Conservation (phyloP, 169 alveolate genomes). For the Plasmodium gaboni region DNA sequence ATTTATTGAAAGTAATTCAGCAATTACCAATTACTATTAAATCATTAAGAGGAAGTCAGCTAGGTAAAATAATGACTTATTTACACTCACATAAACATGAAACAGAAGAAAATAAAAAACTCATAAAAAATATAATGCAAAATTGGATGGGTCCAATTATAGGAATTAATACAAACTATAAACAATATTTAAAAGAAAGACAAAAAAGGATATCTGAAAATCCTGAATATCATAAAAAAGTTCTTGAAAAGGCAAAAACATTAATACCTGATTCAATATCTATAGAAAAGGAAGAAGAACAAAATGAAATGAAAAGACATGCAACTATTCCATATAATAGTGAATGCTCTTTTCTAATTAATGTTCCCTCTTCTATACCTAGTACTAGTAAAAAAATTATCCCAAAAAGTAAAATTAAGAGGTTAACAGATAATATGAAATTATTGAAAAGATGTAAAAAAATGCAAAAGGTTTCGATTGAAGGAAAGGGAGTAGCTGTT, state of each 20-base stretch:
- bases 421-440: slow-evolving; percentile 56
- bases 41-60: slow-evolving; percentile 86
- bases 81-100: slow-evolving; percentile 89
- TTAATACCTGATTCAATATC: slow-evolving; percentile 60
- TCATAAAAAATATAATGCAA: slow-evolving; percentile 86
- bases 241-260: slow-evolving; percentile 72
- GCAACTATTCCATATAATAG: slow-evolving; percentile 72
- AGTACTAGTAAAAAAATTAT: slow-evolving; percentile 17
- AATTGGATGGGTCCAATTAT: slow-evolving; percentile 89
- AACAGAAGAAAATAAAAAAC: slow-evolving; percentile 84
- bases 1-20: slow-evolving; percentile 82
- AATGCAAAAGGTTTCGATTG: slow-evolving; percentile 66
- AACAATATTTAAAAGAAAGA: slow-evolving; percentile 70
- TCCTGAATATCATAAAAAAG: slow-evolving; percentile 71
- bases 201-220: slow-evolving; percentile 72
- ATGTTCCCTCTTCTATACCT: slow-evolving; percentile 69
- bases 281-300: slow-evolving; percentile 76
- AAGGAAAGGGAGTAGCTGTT: slow-evolving; percentile 64
- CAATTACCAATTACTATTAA: slow-evolving; percentile 86
- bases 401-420: slow-evolving; percentile 68
- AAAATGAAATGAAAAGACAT: slow-evolving; percentile 69
- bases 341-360: slow-evolving; percentile 74
- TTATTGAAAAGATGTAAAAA: slow-evolving; percentile 35
- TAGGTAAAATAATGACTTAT: slow-evolving; percentile 86
- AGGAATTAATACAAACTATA: slow-evolving; percentile 83